Base-by-base conservation (phyloP, 768 basidiomycete species). In the Trichaptum fuscoviolaceum region DNA sequence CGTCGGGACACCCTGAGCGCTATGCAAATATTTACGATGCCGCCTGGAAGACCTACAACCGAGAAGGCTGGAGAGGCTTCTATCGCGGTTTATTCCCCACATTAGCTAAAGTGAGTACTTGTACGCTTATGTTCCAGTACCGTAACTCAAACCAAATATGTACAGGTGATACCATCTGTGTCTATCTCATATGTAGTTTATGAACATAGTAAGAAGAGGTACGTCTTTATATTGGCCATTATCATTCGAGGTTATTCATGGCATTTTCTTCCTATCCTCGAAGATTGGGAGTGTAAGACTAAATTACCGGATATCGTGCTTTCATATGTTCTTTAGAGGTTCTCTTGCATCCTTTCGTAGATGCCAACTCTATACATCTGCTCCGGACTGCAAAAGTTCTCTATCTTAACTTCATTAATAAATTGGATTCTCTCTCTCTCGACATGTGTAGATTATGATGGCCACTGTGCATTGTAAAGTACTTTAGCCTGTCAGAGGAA, bases 131-230 rank as follows among this genome's bases (percentile, higher is more conserved):
- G 59, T 30, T 26, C 23, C 20, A 25, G 23, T 26, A 20, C 5
- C n/a, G 36, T 59, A 58, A 35, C 1, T 23, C 25, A 42, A 25
- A 17, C 58, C 23, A 58, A 62, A 24, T 34, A 25, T 64, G 23
- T 71, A 35, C 71, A 93, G 92, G 96, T 99, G 67, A 89, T 97
- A 59, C 96, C 96, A 63, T 90, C 95, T 4, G 96, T 99, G 58
- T 96, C 95, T 8, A 98, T 99, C 78, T 94, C 94, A 67, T 97
- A 97, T 78, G 88, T 97, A 57, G 96, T 97, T 69, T 95, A 95
- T 77, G 93, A 95, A 75, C 87, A 91, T 71, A 88, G 84, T 71
- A 95, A 93, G 80, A 84, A 89, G 75, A 89, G 82, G 93, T 90
- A 65, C 69, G 86, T 76, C 26, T 64, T 64, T 24, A 52, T 20